Percentiles rank a stretch among this genome's conserved stretches.
These are phyloP conservation scores for Phascolomyces articulosus DNA, from an alignment of 371 early-diverging fungal species.

Conservation along the genomic window DNA sequence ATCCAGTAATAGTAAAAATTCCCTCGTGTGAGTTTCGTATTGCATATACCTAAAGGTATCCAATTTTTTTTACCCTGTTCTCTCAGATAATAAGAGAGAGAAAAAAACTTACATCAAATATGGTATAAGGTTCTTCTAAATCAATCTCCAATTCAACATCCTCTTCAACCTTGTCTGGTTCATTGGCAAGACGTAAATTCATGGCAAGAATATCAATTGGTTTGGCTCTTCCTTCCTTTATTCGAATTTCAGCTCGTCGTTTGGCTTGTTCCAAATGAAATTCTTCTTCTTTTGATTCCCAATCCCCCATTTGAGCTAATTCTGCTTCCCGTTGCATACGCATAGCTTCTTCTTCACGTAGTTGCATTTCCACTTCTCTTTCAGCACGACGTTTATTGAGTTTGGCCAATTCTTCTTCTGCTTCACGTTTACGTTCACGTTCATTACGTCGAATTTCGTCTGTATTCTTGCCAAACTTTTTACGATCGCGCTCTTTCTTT, in stretches of 20 bases:
- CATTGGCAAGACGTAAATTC: slow-evolving; percentile 79
- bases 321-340: slow-evolving; percentile 82
- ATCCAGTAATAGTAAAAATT: too few species aligned
- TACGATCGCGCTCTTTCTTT: slow-evolving; percentile 70
- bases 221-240: slow-evolving; percentile 84
- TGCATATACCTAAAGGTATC: too few species aligned
- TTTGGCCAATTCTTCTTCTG: slow-evolving; percentile 79
- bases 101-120: slow-evolving; percentile 66
- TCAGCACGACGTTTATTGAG: slow-evolving; percentile 77
- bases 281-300: slow-evolving; percentile 91
- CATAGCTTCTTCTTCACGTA: slow-evolving; percentile 81
- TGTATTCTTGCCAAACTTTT: slow-evolving; percentile 60
- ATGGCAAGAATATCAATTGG: slow-evolving; percentile 94
- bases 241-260: slow-evolving; percentile 87
- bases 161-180: slow-evolving; percentile 72
- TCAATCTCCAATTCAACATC: slow-evolving; percentile 81
- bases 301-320: slow-evolving; percentile 89
- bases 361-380: slow-evolving; percentile 81
- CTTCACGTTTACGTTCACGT: slow-evolving; percentile 66
- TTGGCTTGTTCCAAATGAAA: slow-evolving; percentile 93
- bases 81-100: too few species aligned
- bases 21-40: too few species aligned
- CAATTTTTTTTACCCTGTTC: too few species aligned
- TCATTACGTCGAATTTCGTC: slow-evolving; percentile 67
- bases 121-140: slow-evolving; percentile 84